Conservation (phyloP, 441 rosid species). For the Brassica balearica region DNA sequence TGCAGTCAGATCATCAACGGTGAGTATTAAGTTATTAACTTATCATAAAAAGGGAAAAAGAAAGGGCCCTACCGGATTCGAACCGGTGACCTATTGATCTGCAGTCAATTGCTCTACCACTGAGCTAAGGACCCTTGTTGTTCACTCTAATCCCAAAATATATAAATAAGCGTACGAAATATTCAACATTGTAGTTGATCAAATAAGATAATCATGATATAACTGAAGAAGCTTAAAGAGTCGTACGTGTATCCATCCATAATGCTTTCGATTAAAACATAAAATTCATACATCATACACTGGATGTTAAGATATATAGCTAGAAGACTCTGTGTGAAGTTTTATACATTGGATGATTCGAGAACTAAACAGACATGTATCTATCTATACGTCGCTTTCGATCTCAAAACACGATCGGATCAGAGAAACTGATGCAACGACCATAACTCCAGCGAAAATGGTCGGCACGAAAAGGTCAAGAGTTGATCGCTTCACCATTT, state of each 20-base stretch:
- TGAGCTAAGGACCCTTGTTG: constrained; percentile 78
- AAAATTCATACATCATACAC: not conserved
- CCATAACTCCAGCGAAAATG: constrained; percentile 51
- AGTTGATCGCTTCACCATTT: constrained; percentile 48
- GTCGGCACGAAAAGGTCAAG: constrained; percentile 54
- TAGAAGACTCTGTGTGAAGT: not conserved
- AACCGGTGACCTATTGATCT: constrained; percentile 93
- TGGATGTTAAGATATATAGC: not conserved
- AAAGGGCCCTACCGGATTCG: constrained; percentile 78
- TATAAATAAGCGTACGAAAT: no score
- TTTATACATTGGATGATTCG: not conserved
- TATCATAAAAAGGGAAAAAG: not conserved
- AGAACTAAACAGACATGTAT: not conserved
- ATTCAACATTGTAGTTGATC: no score
- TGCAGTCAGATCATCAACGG: no score
- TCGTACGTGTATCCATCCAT: not conserved
- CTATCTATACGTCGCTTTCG: constrained; percentile 4
- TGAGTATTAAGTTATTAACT: no score
- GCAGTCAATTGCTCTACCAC: constrained; percentile 98
- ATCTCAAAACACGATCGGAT: constrained; percentile 44
- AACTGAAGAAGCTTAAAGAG: no score
- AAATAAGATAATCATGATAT: no score
- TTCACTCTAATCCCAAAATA: not conserved
- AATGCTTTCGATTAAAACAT: not conserved
- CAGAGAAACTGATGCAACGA: constrained; percentile 48